Percentiles rank a stretch among this genome's conserved stretches.
These are phyloP conservation scores for Puccinellia tenuiflora DNA, from an alignment of 176 grass and related monocot genomes.

Conservation along the genomic window DNA sequence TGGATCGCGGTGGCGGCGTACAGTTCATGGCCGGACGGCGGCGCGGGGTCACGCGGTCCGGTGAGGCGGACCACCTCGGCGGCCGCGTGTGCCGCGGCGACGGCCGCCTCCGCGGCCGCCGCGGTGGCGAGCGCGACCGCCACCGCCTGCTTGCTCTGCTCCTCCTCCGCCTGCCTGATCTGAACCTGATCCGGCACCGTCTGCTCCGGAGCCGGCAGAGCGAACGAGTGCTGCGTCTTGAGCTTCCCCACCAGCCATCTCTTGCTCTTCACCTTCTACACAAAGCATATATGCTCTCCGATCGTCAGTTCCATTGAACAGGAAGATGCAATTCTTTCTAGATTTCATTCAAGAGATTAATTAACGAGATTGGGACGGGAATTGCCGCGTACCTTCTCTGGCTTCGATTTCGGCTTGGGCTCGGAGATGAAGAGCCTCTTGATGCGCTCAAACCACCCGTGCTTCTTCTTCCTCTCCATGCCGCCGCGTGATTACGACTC, in stretches of 20 bases:
- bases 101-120: constrained; percentile 56
- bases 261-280: constrained; percentile 43
- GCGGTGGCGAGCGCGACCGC: constrained; percentile 54
- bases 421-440: constrained; percentile 48
- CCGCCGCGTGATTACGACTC: background rate
- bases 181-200: background rate
- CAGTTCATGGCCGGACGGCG: background rate
- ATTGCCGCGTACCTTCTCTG: constrained; percentile 32
- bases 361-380: background rate
- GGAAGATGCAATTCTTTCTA: too few relatives aligned
- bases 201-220: constrained; percentile 34
- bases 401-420: constrained; percentile 17
- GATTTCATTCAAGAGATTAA: background rate
- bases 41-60: background rate
- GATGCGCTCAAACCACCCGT: constrained; percentile 60
- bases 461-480: constrained; percentile 38
- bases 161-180: constrained; percentile 44
- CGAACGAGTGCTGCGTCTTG: constrained; percentile 28
- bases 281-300: background rate
- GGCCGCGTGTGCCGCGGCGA: constrained; percentile 55
- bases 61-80: constrained; percentile 56
- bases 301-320: too few relatives aligned
- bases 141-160: constrained; percentile 58
- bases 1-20: constrained; percentile 50
- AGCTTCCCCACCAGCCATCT: constrained; percentile 52